Conservation (phyloP, 2,329 filamentous ascomycete species). For the Penicillium hesseltinei region DNA sequence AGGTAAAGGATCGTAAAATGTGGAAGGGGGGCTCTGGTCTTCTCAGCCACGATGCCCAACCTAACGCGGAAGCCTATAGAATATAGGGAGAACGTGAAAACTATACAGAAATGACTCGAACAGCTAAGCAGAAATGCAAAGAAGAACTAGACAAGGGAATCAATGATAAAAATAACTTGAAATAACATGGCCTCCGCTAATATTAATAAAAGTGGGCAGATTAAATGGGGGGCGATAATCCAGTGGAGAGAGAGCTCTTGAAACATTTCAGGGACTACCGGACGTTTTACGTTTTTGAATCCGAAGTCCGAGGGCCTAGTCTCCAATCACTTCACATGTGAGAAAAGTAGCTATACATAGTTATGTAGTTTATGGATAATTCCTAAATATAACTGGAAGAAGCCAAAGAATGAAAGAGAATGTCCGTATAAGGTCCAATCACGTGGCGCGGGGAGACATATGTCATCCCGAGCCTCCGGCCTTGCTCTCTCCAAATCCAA, state of each 20-base stretch:
- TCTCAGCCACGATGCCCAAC: not conserved
- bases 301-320: not conserved
- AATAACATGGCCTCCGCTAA: slow-evolving; percentile 17
- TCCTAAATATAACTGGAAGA: not conserved
- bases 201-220: slow-evolving; percentile 12
- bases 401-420: slow-evolving; percentile 1
- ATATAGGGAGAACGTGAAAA: not conserved
- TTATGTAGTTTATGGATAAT: not conserved
- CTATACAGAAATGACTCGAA: not conserved
- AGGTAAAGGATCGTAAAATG: not conserved
- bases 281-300: slow-evolving; percentile 5
- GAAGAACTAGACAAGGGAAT: not conserved
- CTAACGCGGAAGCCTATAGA: slow-evolving; percentile 1
- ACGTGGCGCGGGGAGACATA: slow-evolving; percentile 16
- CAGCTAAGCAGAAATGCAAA: not conserved
- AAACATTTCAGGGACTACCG: slow-evolving; percentile 12
- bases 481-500: not conserved
- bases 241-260: slow-evolving; percentile 18
- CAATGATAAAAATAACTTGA: slow-evolving; percentile 1
- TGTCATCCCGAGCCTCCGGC: slow-evolving; percentile 15
- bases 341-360: not conserved
- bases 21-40: not conserved
- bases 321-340: not conserved
- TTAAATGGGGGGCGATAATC: slow-evolving; percentile 23
- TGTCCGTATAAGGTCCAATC: slow-evolving; percentile 7